Percentiles rank a stretch among this genome's conserved stretches.
These are phyloP conservation scores for Nepenthes mirabilis DNA, from an alignment of 148 eudicot genomes.

Conservation along the genomic window DNA sequence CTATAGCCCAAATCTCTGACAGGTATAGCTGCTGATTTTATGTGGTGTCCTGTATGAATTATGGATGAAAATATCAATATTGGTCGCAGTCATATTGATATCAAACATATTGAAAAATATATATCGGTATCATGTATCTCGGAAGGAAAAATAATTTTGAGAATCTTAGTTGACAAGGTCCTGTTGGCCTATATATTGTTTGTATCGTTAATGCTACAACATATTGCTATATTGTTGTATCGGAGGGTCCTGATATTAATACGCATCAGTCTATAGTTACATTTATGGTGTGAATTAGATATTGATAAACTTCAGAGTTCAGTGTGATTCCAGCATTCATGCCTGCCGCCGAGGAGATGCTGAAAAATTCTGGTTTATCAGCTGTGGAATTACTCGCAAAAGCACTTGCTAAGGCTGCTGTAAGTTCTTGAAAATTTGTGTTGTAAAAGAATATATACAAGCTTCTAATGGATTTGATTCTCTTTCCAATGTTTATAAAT, in stretches of 20 bases:
- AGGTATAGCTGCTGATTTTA: conserved; percentile 30
- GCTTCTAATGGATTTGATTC: neutral
- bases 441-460: neutral
- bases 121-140: too few relatives aligned
- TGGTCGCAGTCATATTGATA: too few relatives aligned
- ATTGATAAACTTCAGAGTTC: conserved; percentile 1
- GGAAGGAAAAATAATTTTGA: too few relatives aligned
- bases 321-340: conserved; percentile 88
- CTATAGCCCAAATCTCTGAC: conserved; percentile 52
- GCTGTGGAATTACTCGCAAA: conserved; percentile 77
- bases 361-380: conserved; percentile 54
- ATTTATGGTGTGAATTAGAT: neutral
- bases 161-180: too few relatives aligned
- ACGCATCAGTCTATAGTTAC: too few relatives aligned
- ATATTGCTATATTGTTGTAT: too few relatives aligned
- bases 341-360: conserved; percentile 82
- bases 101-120: too few relatives aligned
- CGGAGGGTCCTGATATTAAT: too few relatives aligned
- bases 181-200: too few relatives aligned
- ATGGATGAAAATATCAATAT: too few relatives aligned
- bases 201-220: too few relatives aligned
- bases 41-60: too few relatives aligned
- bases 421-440: conserved; percentile 20
- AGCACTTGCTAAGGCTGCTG: conserved; percentile 85
- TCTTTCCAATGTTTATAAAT: neutral